phyloP scores from a whole-genome alignment of 192 early-diverging fungal genomes.

The Chytriomyces hyalinus region DNA sequence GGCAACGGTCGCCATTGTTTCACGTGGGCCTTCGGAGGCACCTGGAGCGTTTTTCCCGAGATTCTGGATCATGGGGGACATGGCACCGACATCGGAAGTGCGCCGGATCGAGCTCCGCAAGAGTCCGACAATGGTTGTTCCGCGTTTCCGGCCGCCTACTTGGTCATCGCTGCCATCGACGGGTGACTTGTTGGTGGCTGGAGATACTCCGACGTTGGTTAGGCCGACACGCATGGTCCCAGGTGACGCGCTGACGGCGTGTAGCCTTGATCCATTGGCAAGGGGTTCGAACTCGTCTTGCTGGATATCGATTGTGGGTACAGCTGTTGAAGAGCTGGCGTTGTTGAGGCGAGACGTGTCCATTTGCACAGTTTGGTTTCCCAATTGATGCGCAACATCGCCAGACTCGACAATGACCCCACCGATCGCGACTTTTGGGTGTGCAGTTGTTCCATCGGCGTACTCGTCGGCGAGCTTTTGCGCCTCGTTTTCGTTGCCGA shows the following conservation, averaged over 20 bases:
- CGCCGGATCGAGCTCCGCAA: constrained; percentile 54
- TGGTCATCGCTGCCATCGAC: constrained; percentile 14
- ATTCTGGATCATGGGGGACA: constrained; percentile 14
- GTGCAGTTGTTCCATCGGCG: constrained; percentile 35
- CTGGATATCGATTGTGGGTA: background rate
- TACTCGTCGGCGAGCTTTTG: constrained; percentile 53
- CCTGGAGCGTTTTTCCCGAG: constrained; percentile 22
- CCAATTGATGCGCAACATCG: background rate
- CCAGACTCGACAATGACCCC: background rate
- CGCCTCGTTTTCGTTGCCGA: constrained; percentile 56
- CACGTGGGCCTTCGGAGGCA: constrained; percentile 17
- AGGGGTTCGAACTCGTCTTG: background rate
- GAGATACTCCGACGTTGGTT: background rate
- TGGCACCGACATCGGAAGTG: constrained; percentile 44
- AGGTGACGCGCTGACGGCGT: constrained; percentile 1
- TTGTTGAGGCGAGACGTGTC: constrained; percentile 37
- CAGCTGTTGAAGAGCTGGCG: constrained; percentile 9
- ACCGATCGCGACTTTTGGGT: background rate
- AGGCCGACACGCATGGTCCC: background rate
- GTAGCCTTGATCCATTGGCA: background rate
- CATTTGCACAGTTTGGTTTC: constrained; percentile 35
- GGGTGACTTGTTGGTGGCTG: background rate
- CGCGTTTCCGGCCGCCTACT: constrained; percentile 52
- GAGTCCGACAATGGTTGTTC: constrained; percentile 63
- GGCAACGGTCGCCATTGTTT: constrained; percentile 36